Conservation (phyloP, 2,329 filamentous ascomycete genomes). For the Hypoxylon sp. region DNA sequence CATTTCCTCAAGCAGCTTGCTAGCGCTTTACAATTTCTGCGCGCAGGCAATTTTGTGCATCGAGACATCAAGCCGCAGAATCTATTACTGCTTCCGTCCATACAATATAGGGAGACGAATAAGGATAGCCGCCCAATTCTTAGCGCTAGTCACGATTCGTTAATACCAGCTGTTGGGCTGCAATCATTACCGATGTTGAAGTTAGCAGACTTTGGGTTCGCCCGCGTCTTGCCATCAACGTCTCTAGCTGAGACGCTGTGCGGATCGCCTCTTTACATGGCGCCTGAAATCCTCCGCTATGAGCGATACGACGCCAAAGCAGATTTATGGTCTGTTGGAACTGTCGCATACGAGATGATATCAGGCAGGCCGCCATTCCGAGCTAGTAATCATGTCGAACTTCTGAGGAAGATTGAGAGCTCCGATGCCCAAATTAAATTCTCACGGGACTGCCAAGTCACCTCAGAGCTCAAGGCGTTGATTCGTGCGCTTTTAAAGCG, state of each 20-base stretch:
- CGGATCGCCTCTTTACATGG: slow-evolving; percentile 98
- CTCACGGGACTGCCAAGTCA: slow-evolving; percentile 78
- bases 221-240: slow-evolving; percentile 88
- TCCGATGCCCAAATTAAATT: slow-evolving; percentile 90
- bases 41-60: slow-evolving; percentile 89
- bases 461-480: slow-evolving; percentile 82
- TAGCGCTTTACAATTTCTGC: slow-evolving; percentile 91
- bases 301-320: slow-evolving; percentile 98
- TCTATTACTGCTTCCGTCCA: slow-evolving; percentile 87
- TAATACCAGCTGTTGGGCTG: slow-evolving; percentile 85
- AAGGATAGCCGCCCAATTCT: slow-evolving; percentile 79
- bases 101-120: slow-evolving; percentile 75
- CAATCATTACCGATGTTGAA: slow-evolving; percentile 94
- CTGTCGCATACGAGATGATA: slow-evolving; percentile 96
- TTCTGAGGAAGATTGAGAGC: slow-evolving; percentile 91
- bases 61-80: slow-evolving; percentile 99
- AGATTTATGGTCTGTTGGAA: slow-evolving; percentile 97
- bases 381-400: slow-evolving; percentile 93
- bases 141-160: slow-evolving; percentile 81
- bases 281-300: slow-evolving; percentile 95
- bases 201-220: slow-evolving; percentile 98
- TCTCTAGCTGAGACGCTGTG: slow-evolving; percentile 96
- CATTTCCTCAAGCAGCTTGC: slow-evolving; percentile 97
- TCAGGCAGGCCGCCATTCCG: slow-evolving; percentile 91
- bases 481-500: slow-evolving; percentile 87